Evolutionary conservation across 805 yeast species (phyloP), one percentile per base, ranked within the genome.

Genomic region (Pichia eremophila): DNA sequence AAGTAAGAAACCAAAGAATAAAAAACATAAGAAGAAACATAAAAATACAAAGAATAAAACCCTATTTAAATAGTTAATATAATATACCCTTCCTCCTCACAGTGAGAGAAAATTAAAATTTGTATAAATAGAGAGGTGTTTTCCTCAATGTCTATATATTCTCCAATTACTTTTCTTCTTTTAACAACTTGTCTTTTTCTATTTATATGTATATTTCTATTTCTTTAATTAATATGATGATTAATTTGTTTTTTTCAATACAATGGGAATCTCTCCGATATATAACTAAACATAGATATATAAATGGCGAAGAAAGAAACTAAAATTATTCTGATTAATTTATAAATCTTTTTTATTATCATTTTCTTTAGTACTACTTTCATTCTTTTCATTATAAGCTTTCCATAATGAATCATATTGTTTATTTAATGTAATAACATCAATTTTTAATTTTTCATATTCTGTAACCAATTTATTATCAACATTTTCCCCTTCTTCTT

Each of bases 341-440:
- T 19, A 10, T 12, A 3, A 22, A 22, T 47, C 45, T 14, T 47
- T 44, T 12, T 40, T 47, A 8, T 27, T 38, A 15, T 25, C 31
- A 6, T n/a, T 27, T 5, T 27, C 5, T 5, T 34, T 35, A 3
- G 6, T 15, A 11, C 22, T 10, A 2, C 31, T 5, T 7, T 34
- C 2, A 12, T 41, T 41, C 60, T 72, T 70, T 15, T 55, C 53
- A 43, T 72, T 68, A 54, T 72, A 74, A 10, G 72, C 69, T 11
- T 50, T 55, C 56, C 68, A 74, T 42, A 70, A 60, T 4, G 74
- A 72, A 18, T 59, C 53, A 45, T 73, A 57, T 57, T 75, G 79
- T 50, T 70, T 72, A 53, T 67, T 71, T 56, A 75, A 60, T 5
- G 67, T 59, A 5, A 59, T 64, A 38, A 45, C 48, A 44, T 58